phyloP scores from a whole-genome alignment of 768 basidiomycete species.

The Lactifluus piperatus region DNA sequence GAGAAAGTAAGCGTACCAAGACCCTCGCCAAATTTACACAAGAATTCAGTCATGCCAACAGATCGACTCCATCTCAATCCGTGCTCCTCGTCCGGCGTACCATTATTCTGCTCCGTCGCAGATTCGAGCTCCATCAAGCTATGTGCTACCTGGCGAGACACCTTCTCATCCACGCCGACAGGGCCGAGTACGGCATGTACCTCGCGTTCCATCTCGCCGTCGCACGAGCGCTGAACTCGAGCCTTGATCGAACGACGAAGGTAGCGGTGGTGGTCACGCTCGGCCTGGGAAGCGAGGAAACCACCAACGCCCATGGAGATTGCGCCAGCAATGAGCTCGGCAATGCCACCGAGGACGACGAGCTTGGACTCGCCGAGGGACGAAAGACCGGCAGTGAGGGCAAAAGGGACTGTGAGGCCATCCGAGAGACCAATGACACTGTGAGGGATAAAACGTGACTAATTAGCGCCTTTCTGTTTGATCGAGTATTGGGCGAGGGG shows the following conservation, averaged over 20 bases:
- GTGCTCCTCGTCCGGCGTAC: slow-evolving; percentile 40
- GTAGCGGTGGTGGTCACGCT: slow-evolving; percentile 90
- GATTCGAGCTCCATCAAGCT: slow-evolving; percentile 62
- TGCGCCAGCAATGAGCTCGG: slow-evolving; percentile 93
- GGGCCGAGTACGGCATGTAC: slow-evolving; percentile 82
- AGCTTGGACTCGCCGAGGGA: slow-evolving; percentile 82
- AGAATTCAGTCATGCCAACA: slow-evolving; percentile 85
- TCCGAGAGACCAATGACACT: slow-evolving; percentile 89
- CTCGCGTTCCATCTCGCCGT: slow-evolving; percentile 94
- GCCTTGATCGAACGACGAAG: slow-evolving; percentile 62
- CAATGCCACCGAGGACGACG: slow-evolving; percentile 91
- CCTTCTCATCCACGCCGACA: slow-evolving; percentile 78
- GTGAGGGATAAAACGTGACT: background rate
- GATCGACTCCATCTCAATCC: slow-evolving; percentile 62
- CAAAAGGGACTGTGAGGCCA: slow-evolving; percentile 87
- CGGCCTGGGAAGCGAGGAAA: slow-evolving; percentile 94
- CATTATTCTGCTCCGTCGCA: slow-evolving; percentile 7
- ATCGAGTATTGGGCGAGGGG: slow-evolving; percentile 10
- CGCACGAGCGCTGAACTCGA: slow-evolving; percentile 82
- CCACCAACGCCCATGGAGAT: slow-evolving; percentile 99
- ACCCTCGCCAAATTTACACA: slow-evolving; percentile 94
- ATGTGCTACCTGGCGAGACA: slow-evolving; percentile 71
- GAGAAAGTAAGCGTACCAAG: slow-evolving; percentile 44
- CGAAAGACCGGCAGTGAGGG: slow-evolving; percentile 80
- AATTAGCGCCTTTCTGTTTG: background rate